Evolutionary conservation across 345 rosid genomes (phyloP), one percentile per base, ranked within the genome.

Genomic region (Bruguiera parviflora): DNA sequence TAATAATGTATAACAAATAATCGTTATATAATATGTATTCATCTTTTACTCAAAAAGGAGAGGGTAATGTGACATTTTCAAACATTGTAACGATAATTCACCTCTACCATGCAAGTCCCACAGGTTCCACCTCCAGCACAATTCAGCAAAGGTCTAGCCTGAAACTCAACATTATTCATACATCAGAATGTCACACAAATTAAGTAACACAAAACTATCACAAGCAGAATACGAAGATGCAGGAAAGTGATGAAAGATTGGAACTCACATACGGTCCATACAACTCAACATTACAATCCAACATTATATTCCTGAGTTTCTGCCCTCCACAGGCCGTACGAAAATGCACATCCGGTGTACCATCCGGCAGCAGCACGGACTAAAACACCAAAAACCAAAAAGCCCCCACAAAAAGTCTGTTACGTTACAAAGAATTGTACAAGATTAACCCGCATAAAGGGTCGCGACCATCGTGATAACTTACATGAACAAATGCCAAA

Each of bases 71-170:
- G 28, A 27, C 28, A 9, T 39, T 11, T 9, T 0, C 46, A 11
- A 39, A 39, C 10, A 11, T 2, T 3, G 15, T 1, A 55, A 31
- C 28, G 9, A 10, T 20, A 2, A 68, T 35, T 77, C 72, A 92
- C 98, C 94, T 93, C 98, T 53, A 91, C 96, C 91, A 88, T 80
- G 82, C 98, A 93, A 72, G 97, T 88, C 3, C 77, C 92, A 75
- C 98, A 93, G 58, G 97, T 91, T 58, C 98, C 98, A 72, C 87
- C 96, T 25, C 98, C 98, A 29, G 85, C 97, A 75, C 98, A 93
- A 66, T 93, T 93, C 55, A 80, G 72, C 83, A 93, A 73, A 22
- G 91, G 83, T 76, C 80, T 84, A 58, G 66, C 76, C 98, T 91
- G 93, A 19, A 49, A 71, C 68, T 57, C 4, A 61, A 18, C 37